phyloP scores from a whole-genome alignment of 306 rosid species.

The Ormosia emarginata region DNA sequence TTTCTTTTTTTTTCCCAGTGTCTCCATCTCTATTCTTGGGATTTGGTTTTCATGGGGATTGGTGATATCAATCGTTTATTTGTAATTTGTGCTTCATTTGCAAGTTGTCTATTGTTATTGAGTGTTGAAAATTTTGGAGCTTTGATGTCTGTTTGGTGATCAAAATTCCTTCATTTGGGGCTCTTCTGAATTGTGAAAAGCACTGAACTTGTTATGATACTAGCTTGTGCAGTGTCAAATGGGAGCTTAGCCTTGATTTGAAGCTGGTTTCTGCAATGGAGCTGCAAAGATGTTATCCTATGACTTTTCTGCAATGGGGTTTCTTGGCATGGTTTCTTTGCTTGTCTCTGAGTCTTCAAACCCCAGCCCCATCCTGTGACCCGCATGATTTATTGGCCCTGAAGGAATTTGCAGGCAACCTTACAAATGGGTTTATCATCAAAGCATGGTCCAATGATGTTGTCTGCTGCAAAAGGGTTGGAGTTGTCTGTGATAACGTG shows the following conservation, averaged over 20 bases:
- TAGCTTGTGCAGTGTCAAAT: slow-evolving; percentile 26
- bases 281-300: slow-evolving; percentile 29
- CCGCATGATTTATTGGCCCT: slow-evolving; percentile 55
- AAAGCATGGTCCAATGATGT: slow-evolving; percentile 48
- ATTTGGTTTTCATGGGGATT: slow-evolving; percentile 45
- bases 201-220: not conserved
- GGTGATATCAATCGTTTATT: slow-evolving; percentile 32
- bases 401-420: slow-evolving; percentile 61
- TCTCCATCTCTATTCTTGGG: slow-evolving; percentile 50
- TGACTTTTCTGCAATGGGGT: slow-evolving; percentile 39
- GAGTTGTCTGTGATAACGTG: slow-evolving; percentile 57
- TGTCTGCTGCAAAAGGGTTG: slow-evolving; percentile 65
- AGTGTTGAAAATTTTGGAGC: not conserved
- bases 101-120: slow-evolving; percentile 20
- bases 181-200: slow-evolving; percentile 24
- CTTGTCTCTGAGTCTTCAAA: slow-evolving; percentile 37
- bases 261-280: slow-evolving; percentile 42
- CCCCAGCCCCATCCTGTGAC: slow-evolving; percentile 38
- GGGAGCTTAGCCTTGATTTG: slow-evolving; percentile 39
- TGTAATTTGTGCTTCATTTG: slow-evolving; percentile 35
- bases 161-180: slow-evolving; percentile 32
- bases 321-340: slow-evolving; percentile 46
- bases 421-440: slow-evolving; percentile 40
- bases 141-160: not conserved
- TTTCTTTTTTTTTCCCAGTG: slow-evolving; percentile 2